phyloP scores from a whole-genome alignment of 2,329 filamentous ascomycete genomes.

The Pseudogymnoascus sp. region DNA sequence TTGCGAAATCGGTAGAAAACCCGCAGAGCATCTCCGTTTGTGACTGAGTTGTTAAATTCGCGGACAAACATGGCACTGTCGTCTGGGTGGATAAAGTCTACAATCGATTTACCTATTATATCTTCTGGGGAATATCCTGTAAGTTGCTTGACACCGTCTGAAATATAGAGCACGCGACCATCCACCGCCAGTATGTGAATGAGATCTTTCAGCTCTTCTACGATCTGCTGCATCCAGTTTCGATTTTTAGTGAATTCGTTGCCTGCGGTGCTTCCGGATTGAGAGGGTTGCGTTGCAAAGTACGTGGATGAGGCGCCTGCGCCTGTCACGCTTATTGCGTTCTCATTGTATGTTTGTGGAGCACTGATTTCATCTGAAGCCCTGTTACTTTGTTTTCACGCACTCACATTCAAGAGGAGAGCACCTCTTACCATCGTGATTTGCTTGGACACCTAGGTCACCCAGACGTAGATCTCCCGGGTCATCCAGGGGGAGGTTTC shows the following conservation, averaged over 20 bases:
- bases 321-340: conserved; percentile 22
- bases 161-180: conserved; percentile 78
- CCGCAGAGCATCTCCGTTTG: conserved; percentile 68
- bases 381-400: not conserved
- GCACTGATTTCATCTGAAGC: not conserved
- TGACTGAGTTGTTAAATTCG: conserved; percentile 84
- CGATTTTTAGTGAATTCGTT: conserved; percentile 59
- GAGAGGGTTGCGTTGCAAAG: conserved; percentile 23
- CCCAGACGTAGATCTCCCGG: conserved; percentile 32
- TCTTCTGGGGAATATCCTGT: conserved; percentile 69
- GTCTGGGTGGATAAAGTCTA: conserved; percentile 77
- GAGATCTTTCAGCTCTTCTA: conserved; percentile 85
- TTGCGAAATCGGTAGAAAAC: conserved; percentile 81
- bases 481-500: conserved; percentile 35
- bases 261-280: conserved; percentile 42
- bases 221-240: conserved; percentile 81
- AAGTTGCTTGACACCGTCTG: conserved; percentile 64
- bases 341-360: conserved; percentile 14
- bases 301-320: conserved; percentile 27
- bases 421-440: conserved; percentile 10
- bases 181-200: conserved; percentile 80
- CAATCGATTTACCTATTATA: conserved; percentile 66
- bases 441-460: conserved; percentile 16
- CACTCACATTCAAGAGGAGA: not conserved
- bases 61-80: conserved; percentile 75